Conservation (phyloP, 2,329 filamentous ascomycete species). For the Moelleriella libera region DNA sequence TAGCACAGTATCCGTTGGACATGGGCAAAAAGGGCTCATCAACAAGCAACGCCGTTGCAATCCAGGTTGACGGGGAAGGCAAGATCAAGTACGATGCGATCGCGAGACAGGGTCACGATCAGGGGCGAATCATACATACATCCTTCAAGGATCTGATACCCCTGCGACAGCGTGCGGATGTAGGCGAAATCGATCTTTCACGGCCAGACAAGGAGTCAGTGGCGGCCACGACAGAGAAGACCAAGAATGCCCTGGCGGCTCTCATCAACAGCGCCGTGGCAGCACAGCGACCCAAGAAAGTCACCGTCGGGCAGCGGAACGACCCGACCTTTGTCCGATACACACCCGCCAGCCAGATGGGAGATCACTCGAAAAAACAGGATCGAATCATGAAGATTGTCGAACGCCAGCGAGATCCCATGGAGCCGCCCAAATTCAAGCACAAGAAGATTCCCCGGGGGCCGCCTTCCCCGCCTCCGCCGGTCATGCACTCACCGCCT, state of each 20-base stretch:
- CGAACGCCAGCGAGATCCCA: conserved; percentile 80
- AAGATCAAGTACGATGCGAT: conserved; percentile 97
- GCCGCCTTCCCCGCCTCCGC: conserved; percentile 82
- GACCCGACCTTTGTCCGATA: conserved; percentile 93
- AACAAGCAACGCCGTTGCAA: conserved; percentile 74
- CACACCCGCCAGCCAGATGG: conserved; percentile 94
- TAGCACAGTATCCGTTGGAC: conserved; percentile 90
- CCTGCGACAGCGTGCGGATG: conserved; percentile 80
- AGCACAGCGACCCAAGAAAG: conserved; percentile 90
- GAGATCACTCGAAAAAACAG: conserved; percentile 69
- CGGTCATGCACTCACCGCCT: conserved; percentile 88
- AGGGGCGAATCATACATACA: conserved; percentile 75
- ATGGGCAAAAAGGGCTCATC: conserved; percentile 72
- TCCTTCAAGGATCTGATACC: conserved; percentile 97
- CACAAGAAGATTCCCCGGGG: conserved; percentile 96
- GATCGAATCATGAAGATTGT: conserved; percentile 98
- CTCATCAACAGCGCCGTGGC: conserved; percentile 77
- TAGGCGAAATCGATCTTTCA: conserved; percentile 78
- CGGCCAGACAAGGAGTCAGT: conserved; percentile 78
- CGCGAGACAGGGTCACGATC: conserved; percentile 74
- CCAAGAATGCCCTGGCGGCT: conserved; percentile 69
- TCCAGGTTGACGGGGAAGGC: conserved; percentile 81
- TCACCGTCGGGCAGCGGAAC: conserved; percentile 64
- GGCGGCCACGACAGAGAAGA: conserved; percentile 70
- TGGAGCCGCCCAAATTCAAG: conserved; percentile 97